These are phyloP conservation scores for Ustilago cynodontis DNA, from an alignment of 1,284 basidiomycete species.

Conservation along the genomic window DNA sequence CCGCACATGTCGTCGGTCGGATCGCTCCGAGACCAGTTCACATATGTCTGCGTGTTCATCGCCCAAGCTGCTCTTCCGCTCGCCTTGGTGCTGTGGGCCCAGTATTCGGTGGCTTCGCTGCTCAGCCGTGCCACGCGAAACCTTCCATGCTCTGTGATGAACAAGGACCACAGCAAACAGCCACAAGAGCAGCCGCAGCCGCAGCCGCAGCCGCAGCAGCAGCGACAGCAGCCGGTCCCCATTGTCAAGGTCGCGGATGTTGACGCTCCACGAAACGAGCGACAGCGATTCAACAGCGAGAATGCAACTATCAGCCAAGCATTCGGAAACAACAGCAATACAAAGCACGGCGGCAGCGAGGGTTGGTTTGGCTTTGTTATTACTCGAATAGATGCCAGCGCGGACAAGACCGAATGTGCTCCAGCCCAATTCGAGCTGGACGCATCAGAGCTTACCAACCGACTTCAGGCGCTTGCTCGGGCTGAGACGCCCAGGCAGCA, in stretches of 20 bases:
- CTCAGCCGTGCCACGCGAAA: conserved; percentile 35
- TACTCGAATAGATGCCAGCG: conserved; percentile 26
- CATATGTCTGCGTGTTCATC: conserved; percentile 53
- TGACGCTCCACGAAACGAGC: conserved; percentile 2
- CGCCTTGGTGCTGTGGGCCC: conserved; percentile 41
- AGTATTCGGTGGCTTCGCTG: conserved; percentile 45
- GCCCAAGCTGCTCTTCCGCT: conserved; percentile 55
- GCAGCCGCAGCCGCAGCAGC: conserved; percentile 4
- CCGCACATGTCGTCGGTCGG: conserved; percentile 53
- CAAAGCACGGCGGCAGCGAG: conserved; percentile 13
- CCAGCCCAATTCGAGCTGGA: conserved; percentile 35
- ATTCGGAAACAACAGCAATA: not conserved
- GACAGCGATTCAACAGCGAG: conserved; percentile 42
- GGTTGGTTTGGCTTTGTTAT: conserved; percentile 47
- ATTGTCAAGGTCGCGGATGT: conserved; percentile 9
- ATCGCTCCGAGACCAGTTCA: conserved; percentile 41
- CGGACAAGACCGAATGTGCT: not conserved
- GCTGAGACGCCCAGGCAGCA: conserved; percentile 6
- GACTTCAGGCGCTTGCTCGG: conserved; percentile 26
- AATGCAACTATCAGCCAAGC: conserved; percentile 21
- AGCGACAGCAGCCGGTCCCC: not conserved
- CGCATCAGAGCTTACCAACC: conserved; percentile 26
- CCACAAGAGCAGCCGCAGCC: not conserved
- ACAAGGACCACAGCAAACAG: not conserved
- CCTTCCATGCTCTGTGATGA: conserved; percentile 5